These are phyloP conservation scores for Umbelopsis vinacea DNA, from an alignment of 192 early-diverging fungal species.

Conservation along the genomic window DNA sequence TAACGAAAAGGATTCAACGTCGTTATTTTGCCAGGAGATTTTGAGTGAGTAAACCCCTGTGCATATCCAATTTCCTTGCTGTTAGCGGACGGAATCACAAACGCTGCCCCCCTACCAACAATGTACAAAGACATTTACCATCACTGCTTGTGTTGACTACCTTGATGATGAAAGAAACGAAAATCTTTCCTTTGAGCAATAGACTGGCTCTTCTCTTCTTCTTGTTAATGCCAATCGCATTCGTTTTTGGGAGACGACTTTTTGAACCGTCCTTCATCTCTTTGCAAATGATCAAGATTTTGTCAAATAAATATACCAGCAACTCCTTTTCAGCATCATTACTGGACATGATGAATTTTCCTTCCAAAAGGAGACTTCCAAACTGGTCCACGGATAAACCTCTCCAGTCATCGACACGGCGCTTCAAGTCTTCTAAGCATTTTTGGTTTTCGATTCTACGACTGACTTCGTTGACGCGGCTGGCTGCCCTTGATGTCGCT, in stretches of 20 bases:
- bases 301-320: slow-evolving; percentile 90
- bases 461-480: slow-evolving; percentile 88
- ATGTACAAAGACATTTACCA: not conserved
- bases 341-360: slow-evolving; percentile 82
- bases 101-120: too few species aligned
- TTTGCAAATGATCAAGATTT: slow-evolving; percentile 91
- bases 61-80: not conserved
- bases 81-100: too few species aligned
- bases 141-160: slow-evolving; percentile 69
- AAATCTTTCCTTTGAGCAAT: slow-evolving; percentile 86
- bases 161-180: slow-evolving; percentile 74
- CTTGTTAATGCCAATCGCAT: slow-evolving; percentile 44
- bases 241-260: slow-evolving; percentile 35
- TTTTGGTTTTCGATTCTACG: slow-evolving; percentile 85
- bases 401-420: slow-evolving; percentile 86
- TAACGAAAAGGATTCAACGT: slow-evolving; percentile 85
- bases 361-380: slow-evolving; percentile 80
- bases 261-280: slow-evolving; percentile 60
- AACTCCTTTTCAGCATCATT: slow-evolving; percentile 78
- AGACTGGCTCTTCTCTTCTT: slow-evolving; percentile 52
- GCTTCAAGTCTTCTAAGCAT: slow-evolving; percentile 77
- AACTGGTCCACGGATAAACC: slow-evolving; percentile 76
- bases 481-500: slow-evolving; percentile 85
- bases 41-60: slow-evolving; percentile 53
- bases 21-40: slow-evolving; percentile 71